phyloP scores from a whole-genome alignment of 805 yeast genomes.

The Kuraishia piskuri region DNA sequence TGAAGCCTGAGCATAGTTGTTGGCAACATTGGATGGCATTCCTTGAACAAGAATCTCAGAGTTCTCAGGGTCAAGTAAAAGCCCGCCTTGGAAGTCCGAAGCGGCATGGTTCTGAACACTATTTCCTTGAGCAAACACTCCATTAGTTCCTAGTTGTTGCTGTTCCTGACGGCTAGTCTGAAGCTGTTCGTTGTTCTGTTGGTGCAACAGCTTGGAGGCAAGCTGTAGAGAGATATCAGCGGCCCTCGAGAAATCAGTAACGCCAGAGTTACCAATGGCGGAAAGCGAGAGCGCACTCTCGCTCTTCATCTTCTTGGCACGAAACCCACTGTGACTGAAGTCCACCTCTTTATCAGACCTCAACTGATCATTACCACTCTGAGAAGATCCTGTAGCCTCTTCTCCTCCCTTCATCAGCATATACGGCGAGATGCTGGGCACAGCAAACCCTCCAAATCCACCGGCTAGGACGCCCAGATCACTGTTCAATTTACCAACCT shows the following conservation, averaged over 20 bases:
- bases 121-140: not conserved
- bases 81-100: not conserved
- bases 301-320: slow-evolving; percentile 2
- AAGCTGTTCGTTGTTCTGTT: slow-evolving; percentile 5
- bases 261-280: slow-evolving; percentile 5
- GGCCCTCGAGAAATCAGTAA: slow-evolving; percentile 13
- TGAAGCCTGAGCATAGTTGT: not conserved
- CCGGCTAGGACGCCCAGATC: slow-evolving; percentile 6
- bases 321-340: slow-evolving; percentile 6
- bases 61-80: slow-evolving; percentile 7
- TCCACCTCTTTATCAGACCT: slow-evolving; percentile 4
- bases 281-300: not conserved
- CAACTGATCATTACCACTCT: slow-evolving; percentile 5
- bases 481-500: slow-evolving; percentile 8
- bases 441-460: slow-evolving; percentile 13
- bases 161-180: not conserved
- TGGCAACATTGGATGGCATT: not conserved
- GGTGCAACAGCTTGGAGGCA: slow-evolving; percentile 14
- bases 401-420: slow-evolving; percentile 5
- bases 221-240: slow-evolving; percentile 20
- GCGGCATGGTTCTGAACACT: not conserved
- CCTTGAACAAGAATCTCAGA: not conserved
- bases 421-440: slow-evolving; percentile 7
- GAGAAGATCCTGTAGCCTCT: not conserved
- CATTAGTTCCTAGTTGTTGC: not conserved